These are phyloP conservation scores for Stachybotrys chartarum DNA, from an alignment of 2,329 filamentous ascomycete species.

Conservation along the genomic window DNA sequence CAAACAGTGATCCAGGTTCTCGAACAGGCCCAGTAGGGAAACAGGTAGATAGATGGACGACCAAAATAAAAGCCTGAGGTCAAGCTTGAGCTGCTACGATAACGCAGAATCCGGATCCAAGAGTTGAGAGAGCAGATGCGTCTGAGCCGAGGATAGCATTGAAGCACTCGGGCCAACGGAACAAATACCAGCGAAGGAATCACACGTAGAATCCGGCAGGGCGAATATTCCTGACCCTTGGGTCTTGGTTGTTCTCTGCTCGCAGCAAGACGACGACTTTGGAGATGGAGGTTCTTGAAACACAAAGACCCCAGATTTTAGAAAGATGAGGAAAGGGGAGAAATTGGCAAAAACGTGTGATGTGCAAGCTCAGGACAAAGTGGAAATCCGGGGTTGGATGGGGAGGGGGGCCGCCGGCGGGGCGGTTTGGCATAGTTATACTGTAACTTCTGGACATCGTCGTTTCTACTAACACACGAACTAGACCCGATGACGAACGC, in stretches of 20 bases:
- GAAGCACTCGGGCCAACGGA: not conserved
- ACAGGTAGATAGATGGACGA: not conserved
- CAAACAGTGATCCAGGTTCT: too few relatives aligned
- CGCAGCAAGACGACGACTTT: not conserved
- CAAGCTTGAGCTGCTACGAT: not conserved
- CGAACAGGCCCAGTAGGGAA: too few relatives aligned
- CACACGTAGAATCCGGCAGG: too few relatives aligned
- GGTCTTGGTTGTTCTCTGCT: too few relatives aligned
- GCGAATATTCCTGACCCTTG: too few relatives aligned
- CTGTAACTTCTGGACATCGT: not conserved
- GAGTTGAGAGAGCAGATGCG: not conserved
- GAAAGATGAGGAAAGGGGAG: not conserved
- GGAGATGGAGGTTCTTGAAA: not conserved
- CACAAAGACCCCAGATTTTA: not conserved
- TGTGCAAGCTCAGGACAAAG: not conserved
- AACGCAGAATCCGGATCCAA: not conserved
- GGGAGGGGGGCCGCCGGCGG: too few relatives aligned
- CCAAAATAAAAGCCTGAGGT: not conserved
- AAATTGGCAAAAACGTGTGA: not conserved
- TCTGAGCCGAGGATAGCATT: not conserved
- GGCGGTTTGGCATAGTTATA: not conserved
- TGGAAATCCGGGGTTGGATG: not conserved
- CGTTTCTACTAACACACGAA: not conserved
- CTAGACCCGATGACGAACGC: not conserved
- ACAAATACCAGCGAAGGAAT: not conserved